phyloP scores from a whole-genome alignment of 495 filamentous ascomycete genomes.

The Lophiostoma macrostomum region DNA sequence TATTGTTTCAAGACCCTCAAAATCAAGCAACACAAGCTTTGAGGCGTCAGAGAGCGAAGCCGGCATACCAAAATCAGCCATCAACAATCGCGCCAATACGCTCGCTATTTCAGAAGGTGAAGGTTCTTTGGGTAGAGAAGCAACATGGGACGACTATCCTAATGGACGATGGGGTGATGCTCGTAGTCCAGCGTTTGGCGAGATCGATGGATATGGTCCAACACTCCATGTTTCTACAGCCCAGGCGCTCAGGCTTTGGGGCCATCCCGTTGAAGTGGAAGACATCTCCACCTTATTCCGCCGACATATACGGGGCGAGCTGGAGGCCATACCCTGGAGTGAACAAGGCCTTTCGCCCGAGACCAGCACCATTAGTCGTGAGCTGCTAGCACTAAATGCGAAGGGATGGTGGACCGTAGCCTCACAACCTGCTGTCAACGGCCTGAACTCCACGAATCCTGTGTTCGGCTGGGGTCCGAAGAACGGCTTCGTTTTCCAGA shows the following conservation, averaged over 20 bases:
- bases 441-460: constrained; percentile 67
- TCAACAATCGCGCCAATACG: constrained; percentile 71
- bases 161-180: constrained; percentile 97
- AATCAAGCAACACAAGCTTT: constrained; percentile 52
- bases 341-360: constrained; percentile 86
- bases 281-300: constrained; percentile 80
- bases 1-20: constrained; percentile 60
- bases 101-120: constrained; percentile 90
- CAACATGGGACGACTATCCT: constrained; percentile 98
- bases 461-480: constrained; percentile 92
- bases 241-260: constrained; percentile 80
- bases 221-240: constrained; percentile 76
- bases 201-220: constrained; percentile 93
- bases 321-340: constrained; percentile 84
- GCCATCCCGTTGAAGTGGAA: constrained; percentile 59
- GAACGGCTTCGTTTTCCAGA: constrained; percentile 95
- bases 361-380: constrained; percentile 70
- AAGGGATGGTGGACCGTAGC: constrained; percentile 96
- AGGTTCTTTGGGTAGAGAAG: constrained; percentile 86
- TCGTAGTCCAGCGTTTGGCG: constrained; percentile 74
- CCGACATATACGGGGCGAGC: constrained; percentile 69
- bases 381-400: constrained; percentile 70
- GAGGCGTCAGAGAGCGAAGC: constrained; percentile 68
- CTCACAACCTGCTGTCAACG: constrained; percentile 93
- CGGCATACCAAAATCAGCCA: constrained; percentile 55